Percentiles rank a stretch among this genome's conserved stretches.
Conservation (phyloP, 1,284 basidiomycete species). For the Irpex sp. region DNA sequence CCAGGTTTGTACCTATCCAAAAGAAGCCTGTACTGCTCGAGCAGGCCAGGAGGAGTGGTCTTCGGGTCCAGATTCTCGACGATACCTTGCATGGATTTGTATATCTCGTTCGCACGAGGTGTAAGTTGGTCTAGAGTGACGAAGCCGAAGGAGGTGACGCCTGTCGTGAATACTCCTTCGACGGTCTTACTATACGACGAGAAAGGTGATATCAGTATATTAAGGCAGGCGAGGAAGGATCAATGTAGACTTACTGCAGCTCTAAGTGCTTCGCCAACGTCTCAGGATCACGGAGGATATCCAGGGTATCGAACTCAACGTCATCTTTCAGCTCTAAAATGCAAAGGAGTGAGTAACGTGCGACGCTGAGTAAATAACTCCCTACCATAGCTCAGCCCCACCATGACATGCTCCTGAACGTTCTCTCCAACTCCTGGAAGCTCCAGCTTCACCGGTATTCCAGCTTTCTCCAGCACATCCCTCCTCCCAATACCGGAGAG, state of each 20-base stretch:
- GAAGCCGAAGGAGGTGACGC: slow-evolving; percentile 19
- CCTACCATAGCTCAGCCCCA: slow-evolving; percentile 21
- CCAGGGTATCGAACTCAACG: slow-evolving; percentile 21
- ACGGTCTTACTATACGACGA: slow-evolving; percentile 13
- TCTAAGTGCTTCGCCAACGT: slow-evolving; percentile 21
- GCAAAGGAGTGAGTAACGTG: not conserved
- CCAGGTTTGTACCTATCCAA: slow-evolving; percentile 21
- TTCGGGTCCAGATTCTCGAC: slow-evolving; percentile 14
- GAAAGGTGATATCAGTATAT: too few species aligned
- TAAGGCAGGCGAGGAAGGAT: too few species aligned
- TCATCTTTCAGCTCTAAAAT: slow-evolving; percentile 23
- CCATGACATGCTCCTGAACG: slow-evolving; percentile 38
- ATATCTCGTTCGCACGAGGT: slow-evolving; percentile 14
- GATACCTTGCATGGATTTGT: slow-evolving; percentile 15
- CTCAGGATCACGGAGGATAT: slow-evolving; percentile 25
- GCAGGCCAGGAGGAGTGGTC: slow-evolving; percentile 18
- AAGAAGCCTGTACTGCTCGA: slow-evolving; percentile 28
- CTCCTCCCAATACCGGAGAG: slow-evolving; percentile 42
- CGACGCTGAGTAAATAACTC: not conserved
- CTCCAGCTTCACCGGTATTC: slow-evolving; percentile 31
- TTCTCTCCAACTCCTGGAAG: slow-evolving; percentile 45
- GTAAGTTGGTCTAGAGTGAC: slow-evolving; percentile 18
- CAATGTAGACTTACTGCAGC: slow-evolving; percentile 20
- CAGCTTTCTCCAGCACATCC: slow-evolving; percentile 31
- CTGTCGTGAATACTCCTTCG: slow-evolving; percentile 21